phyloP scores from a whole-genome alignment of 257 asterid species.

The Solanum paucissectum region DNA sequence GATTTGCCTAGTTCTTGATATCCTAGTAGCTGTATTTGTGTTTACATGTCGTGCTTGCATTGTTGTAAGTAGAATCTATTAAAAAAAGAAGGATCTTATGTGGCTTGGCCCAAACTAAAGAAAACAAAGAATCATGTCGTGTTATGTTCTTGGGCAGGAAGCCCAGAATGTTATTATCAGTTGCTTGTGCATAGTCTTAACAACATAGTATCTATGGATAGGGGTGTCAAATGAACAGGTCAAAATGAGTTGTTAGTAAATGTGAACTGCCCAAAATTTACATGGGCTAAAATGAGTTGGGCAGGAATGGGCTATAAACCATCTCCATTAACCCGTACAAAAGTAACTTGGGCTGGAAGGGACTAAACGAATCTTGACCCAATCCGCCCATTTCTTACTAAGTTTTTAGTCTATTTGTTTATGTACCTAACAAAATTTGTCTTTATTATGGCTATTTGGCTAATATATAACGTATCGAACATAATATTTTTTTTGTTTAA shows the following conservation, averaged over 20 bases:
- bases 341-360: background rate
- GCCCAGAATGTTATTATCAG: background rate
- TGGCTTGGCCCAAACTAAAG: background rate
- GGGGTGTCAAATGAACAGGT: background rate
- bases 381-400: background rate
- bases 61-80: background rate
- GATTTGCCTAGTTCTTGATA: background rate
- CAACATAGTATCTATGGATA: background rate
- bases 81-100: background rate
- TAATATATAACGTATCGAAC: background rate
- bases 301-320: background rate
- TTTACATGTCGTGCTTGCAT: background rate
- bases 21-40: background rate
- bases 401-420: background rate
- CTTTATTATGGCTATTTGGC: background rate
- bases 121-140: background rate
- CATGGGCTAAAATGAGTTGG: background rate
- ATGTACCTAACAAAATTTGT: background rate
- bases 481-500: background rate
- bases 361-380: background rate
- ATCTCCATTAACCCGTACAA: background rate
- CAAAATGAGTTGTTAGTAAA: background rate
- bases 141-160: background rate
- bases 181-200: background rate
- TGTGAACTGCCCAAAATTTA: background rate